Evolutionary conservation across 1,139 yeast genomes (phyloP), one percentile per base, ranked within the genome.

Genomic region (Sugiyamaella sp.): DNA sequence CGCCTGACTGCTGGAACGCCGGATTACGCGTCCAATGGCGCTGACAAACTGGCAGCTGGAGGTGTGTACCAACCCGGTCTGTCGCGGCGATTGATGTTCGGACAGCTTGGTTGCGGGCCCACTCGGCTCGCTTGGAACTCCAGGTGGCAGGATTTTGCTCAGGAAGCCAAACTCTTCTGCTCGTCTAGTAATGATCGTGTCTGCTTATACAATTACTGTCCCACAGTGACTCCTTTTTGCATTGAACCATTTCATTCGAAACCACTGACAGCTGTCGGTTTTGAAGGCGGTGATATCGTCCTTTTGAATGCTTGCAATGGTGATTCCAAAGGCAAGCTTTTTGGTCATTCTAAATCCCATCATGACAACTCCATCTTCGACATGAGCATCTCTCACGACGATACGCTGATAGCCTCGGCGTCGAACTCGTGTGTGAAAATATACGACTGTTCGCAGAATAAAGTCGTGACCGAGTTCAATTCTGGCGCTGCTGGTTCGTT

Each of bases 311-410:
- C 41, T 12, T 45, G 24, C 19, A 33, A 10, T 16, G 20, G 12
- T 17, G 17, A 32, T 22, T 9, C 20, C 16, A 29, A 33, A 22
- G 53, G 57, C 25, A 21, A 16, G 5, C 17, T 49, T 12, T 14
- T 49, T 4, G 57, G 56, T 5, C 42, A 45, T 35, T 49, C 57
- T 2, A 29, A 27, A 41, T 19, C 22, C 8, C 57, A 52, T 42
- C 57, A 54, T 38, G 24, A 43, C n/a, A 52, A 52, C 27, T 41
- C 53, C 14, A 49, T 54, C 22, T 54, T 49, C 20, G 57, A 54
- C 42, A 39, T 54, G 41, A 22, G 40, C 17, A 29, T 45, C 4
- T 40, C 49, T 6, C 21, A 17, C n/a, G 49, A 49, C 17, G 55
- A 52, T 49, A 33, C 37, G 3, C 35, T 38, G 1, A 19, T 54